These are phyloP conservation scores for Capronia coronata DNA, from an alignment of 2,329 filamentous ascomycete species.

Conservation along the genomic window DNA sequence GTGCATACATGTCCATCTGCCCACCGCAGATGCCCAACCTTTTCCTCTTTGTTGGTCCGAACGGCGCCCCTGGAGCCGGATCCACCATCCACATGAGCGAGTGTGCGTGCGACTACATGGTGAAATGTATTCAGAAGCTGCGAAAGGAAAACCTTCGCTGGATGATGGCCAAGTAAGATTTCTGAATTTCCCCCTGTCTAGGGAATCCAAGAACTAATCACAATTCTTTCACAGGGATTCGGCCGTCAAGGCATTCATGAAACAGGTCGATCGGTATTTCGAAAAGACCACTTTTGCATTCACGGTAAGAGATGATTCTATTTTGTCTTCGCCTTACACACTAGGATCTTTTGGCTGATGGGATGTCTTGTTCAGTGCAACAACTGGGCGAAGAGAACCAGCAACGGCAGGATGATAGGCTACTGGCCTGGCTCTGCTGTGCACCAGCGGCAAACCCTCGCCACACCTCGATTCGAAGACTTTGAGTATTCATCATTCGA, in stretches of 20 bases:
- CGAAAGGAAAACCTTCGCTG: slow-evolving; percentile 3
- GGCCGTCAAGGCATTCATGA: slow-evolving; percentile 6
- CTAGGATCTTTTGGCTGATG: too few relatives aligned
- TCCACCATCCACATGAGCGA: slow-evolving; percentile 3
- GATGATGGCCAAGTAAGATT: slow-evolving; percentile 6
- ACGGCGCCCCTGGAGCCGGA: slow-evolving; percentile 3
- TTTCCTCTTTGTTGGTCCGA: slow-evolving; percentile 7
- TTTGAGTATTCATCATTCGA: slow-evolving; percentile 5
- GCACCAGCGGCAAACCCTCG: background rate
- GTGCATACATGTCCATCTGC: background rate
- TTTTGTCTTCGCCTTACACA: too few relatives aligned
- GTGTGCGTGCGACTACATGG: slow-evolving; percentile 5
- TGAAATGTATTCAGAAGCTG: slow-evolving; percentile 5
- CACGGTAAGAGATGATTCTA: slow-evolving; percentile 6
- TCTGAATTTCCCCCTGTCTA: too few relatives aligned
- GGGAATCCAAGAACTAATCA: too few relatives aligned
- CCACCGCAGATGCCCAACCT: slow-evolving; percentile 10
- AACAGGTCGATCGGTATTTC: slow-evolving; percentile 7
- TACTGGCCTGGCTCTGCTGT: slow-evolving; percentile 8
- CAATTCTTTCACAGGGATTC: too few relatives aligned
- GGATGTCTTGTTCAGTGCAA: background rate
- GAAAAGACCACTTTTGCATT: slow-evolving; percentile 6
- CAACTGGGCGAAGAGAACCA: slow-evolving; percentile 6
- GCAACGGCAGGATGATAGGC: background rate
- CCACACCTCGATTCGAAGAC: slow-evolving; percentile 3